These are phyloP conservation scores for Syncephalastrum sp. DNA, from an alignment of 371 early-diverging fungal genomes.

Conservation along the genomic window DNA sequence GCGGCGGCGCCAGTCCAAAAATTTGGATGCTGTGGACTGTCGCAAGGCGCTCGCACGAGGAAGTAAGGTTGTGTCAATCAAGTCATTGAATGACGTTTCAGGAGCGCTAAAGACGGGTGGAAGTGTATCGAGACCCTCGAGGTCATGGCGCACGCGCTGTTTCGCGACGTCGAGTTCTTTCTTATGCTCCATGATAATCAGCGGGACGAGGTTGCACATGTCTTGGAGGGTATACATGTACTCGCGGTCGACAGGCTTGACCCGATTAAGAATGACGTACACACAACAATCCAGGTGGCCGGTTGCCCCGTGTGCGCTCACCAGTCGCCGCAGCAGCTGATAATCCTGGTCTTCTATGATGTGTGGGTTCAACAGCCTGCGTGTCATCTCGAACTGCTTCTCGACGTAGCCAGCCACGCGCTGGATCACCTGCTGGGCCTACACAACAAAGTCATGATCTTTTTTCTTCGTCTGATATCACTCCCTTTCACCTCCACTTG, in stretches of 20 bases:
- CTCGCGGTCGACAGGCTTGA: constrained; percentile 75
- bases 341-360: too few species aligned
- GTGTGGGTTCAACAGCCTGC: constrained; percentile 23
- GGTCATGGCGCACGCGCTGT: constrained; percentile 10
- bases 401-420: constrained; percentile 34
- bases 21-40: constrained; percentile 51
- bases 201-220: constrained; percentile 61
- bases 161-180: background rate
- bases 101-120: constrained; percentile 16
- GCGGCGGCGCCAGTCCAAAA: constrained; percentile 48
- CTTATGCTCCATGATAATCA: constrained; percentile 48
- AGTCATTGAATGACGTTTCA: constrained; percentile 9
- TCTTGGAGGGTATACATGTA: constrained; percentile 64
- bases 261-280: constrained; percentile 62
- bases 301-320: constrained; percentile 44
- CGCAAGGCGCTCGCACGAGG: constrained; percentile 25
- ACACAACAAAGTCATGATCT: background rate
- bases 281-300: constrained; percentile 71
- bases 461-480: too few species aligned
- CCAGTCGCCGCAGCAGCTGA: constrained; percentile 16
- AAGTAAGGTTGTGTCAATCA: too few species aligned
- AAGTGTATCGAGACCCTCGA: constrained; percentile 25
- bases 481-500: too few species aligned
- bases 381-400: constrained; percentile 36
- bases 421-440: constrained; percentile 36